Conservation (phyloP, 1,284 basidiomycete species). For the Trametes versicolor region DNA sequence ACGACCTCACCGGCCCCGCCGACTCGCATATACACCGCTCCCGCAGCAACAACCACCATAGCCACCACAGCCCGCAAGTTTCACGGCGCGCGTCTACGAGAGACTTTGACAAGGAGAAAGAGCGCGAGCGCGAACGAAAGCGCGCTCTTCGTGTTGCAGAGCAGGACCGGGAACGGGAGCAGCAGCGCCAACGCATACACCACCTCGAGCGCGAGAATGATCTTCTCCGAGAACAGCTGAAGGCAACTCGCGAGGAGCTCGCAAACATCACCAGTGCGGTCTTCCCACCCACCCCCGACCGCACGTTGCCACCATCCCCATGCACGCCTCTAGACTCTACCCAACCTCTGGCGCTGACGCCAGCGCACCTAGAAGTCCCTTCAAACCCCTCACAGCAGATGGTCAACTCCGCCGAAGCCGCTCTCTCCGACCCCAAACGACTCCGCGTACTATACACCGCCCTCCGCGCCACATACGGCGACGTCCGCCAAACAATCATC, state of each 20-base stretch:
- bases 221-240: constrained; percentile 37
- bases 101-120: constrained; percentile 35
- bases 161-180: constrained; percentile 36
- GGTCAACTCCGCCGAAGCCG: constrained; percentile 35
- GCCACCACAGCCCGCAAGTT: constrained; percentile 27
- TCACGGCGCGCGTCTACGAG: constrained; percentile 32
- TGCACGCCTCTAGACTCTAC: constrained; percentile 21
- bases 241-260: constrained; percentile 32
- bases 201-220: constrained; percentile 44
- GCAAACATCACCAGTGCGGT: constrained; percentile 28
- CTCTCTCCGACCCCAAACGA: constrained; percentile 32
- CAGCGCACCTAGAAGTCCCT: constrained; percentile 28
- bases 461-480: constrained; percentile 31
- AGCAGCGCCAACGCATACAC: constrained; percentile 39
- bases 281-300: constrained; percentile 29
- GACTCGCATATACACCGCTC: constrained; percentile 33
- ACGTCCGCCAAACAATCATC: constrained; percentile 33
- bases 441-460: constrained; percentile 34
- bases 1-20: constrained; percentile 43
- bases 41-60: constrained; percentile 28
- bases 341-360: constrained; percentile 27
- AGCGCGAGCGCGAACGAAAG: constrained; percentile 35
- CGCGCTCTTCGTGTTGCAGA: constrained; percentile 28
- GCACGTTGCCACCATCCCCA: constrained; percentile 20
- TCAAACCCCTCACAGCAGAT: not conserved